Conservation (phyloP, 2,329 filamentous ascomycete genomes). For the Orbilia ellipsospora region DNA sequence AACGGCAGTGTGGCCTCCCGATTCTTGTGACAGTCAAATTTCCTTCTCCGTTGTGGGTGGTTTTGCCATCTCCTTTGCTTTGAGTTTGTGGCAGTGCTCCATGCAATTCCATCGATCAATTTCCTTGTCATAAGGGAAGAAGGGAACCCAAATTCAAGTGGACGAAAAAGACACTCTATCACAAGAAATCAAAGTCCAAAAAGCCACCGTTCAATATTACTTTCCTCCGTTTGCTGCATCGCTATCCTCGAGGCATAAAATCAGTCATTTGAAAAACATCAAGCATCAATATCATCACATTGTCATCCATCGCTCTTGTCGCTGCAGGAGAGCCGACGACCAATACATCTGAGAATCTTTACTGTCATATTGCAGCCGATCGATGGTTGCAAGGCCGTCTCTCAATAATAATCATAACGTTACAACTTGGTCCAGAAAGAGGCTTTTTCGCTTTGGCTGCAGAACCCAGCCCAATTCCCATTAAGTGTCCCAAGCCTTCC, state of each 20-base stretch:
- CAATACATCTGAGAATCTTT: constrained; percentile 30
- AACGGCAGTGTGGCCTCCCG: constrained; percentile 29
- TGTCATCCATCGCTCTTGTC: background rate
- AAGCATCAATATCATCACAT: background rate
- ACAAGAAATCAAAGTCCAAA: background rate
- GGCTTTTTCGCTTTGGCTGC: constrained; percentile 54
- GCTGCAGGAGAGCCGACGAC: constrained; percentile 18
- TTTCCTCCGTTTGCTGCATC: background rate
- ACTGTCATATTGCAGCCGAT: constrained; percentile 38
- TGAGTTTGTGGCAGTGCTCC: constrained; percentile 50
- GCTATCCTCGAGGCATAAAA: background rate
- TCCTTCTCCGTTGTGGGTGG: constrained; percentile 1
- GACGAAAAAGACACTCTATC: background rate
- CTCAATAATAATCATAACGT: constrained; percentile 42
- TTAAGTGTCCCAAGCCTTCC: constrained; percentile 46
- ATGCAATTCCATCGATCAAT: constrained; percentile 11
- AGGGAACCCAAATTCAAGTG: constrained; percentile 1
- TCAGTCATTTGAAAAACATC: background rate
- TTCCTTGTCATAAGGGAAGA: background rate
- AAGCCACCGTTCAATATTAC: constrained; percentile 1
- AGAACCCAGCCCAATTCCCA: constrained; percentile 54
- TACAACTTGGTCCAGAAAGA: constrained; percentile 41
- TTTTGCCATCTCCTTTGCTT: constrained; percentile 14
- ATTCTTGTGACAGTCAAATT: constrained; percentile 20
- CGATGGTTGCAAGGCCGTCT: constrained; percentile 16